phyloP scores from a whole-genome alignment of 208 protist genomes.

The Acanthamoeba castellanii region DNA sequence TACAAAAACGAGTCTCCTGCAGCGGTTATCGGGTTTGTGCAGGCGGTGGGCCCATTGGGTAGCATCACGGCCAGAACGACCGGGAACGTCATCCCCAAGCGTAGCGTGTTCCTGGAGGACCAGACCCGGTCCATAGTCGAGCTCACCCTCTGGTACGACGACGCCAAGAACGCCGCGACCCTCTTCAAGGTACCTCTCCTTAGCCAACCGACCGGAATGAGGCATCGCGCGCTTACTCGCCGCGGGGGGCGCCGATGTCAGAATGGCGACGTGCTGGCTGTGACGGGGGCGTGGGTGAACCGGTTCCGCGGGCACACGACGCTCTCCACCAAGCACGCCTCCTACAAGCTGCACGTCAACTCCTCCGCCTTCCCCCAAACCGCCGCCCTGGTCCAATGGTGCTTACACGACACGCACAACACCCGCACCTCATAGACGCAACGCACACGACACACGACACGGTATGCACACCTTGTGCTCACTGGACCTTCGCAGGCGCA shows the following conservation, averaged over 20 bases:
- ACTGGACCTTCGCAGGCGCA: too few species aligned
- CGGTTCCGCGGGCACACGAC: not conserved
- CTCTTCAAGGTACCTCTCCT: not conserved
- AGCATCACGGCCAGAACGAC: not conserved
- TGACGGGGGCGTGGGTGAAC: constrained; percentile 3
- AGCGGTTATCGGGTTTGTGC: constrained; percentile 8
- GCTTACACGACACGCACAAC: not conserved
- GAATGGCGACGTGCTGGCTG: not conserved
- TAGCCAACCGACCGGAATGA: not conserved
- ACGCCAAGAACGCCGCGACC: not conserved
- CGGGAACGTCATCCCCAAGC: constrained; percentile 6
- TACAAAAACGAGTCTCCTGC: not conserved
- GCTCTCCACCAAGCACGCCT: constrained; percentile 17
- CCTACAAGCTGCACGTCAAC: constrained; percentile 29
- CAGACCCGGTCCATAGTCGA: not conserved
- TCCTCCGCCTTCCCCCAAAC: not conserved
- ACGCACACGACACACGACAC: too few species aligned
- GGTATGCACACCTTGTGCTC: too few species aligned
- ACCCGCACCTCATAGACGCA: too few species aligned
- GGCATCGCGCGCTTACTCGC: not conserved
- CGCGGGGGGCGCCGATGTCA: not conserved
- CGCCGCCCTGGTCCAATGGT: not conserved
- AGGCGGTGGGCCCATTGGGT: not conserved
- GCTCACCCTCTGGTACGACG: constrained; percentile 26
- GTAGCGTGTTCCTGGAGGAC: not conserved